Evolutionary conservation across 306 rosid species (phyloP).

Genomic region (Malus sieversii): DNA sequence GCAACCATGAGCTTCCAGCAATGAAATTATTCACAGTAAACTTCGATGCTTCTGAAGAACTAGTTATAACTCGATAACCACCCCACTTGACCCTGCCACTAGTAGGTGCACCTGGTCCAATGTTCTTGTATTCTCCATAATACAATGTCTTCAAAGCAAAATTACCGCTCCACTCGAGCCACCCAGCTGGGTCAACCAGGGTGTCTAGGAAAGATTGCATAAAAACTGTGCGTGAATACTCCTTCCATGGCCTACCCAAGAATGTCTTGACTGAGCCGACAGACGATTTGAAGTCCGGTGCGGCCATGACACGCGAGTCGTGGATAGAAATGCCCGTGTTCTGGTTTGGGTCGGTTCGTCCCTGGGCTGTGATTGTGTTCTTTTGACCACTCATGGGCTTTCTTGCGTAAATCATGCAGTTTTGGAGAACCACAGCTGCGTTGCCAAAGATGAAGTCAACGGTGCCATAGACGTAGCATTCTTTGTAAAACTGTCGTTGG

Average conservation of each 20-base stretch:
- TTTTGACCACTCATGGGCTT: constrained; percentile 34
- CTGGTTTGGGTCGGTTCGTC: constrained; percentile 43
- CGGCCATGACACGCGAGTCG: constrained; percentile 35
- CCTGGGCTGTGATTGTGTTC: constrained; percentile 43
- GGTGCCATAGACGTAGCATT: constrained; percentile 47
- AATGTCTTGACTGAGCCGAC: constrained; percentile 25
- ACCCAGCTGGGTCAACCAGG: constrained; percentile 42
- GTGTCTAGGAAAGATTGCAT: constrained; percentile 22
- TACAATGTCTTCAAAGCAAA: constrained; percentile 44
- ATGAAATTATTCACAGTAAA: constrained; percentile 37
- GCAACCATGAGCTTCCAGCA: constrained; percentile 44
- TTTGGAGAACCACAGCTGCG: constrained; percentile 38
- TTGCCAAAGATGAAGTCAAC: constrained; percentile 61
- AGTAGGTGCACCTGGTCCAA: constrained; percentile 41
- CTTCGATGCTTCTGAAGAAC: constrained; percentile 23
- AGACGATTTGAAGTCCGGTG: constrained; percentile 22
- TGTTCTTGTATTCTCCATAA: constrained; percentile 48
- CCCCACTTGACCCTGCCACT: constrained; percentile 39
- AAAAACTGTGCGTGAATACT: constrained; percentile 40
- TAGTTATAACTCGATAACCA: constrained; percentile 38
- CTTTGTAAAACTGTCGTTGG: constrained; percentile 49
- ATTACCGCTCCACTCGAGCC: constrained; percentile 49
- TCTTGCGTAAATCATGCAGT: constrained; percentile 42
- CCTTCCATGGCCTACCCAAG: constrained; percentile 53
- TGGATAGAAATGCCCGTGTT: constrained; percentile 46